Base-by-base conservation (phyloP, 352 stramenopile species). In the Elongisporangium undulatum region DNA sequence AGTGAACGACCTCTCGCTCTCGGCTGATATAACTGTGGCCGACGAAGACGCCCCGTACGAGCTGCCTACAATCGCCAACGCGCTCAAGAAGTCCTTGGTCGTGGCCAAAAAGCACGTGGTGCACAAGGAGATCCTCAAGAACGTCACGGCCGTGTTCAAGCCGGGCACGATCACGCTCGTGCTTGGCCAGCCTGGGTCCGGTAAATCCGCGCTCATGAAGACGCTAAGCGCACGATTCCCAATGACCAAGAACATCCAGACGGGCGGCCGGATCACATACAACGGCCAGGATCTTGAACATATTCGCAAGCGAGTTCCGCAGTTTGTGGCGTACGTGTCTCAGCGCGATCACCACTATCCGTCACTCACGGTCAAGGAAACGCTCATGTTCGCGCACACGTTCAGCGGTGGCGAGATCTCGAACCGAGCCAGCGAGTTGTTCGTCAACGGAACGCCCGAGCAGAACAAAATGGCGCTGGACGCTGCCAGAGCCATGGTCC, bases 291-390 rank as follows among this genome's bases (percentile, higher is more conserved):
- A 16, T 13, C 56, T 20, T 16, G 0, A 22, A 15, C 26, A 53
- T 26, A 20, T 61, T 15, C 56, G 45, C n/a, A 9, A 38, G n/a
- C 19, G 26, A 3, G 41, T 85, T 29, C 74, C 77, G 19, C 77
- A 83, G 55, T 66, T 81, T 41, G 55, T 68, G 20, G 48, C 74
- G 12, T 87, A 87, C 62, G 74, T 83, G 49, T 60, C 51, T 41
- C 75, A 88, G 55, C 62, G 49, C 0, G 75, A 85, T 54, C 70
- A 77, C 24, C 77, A 87, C 54, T 81, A 71, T 9, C 66, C 77
- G 16, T 56, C 51, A 16, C 39, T 77, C 29, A 97, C 90, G n/a
- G 90, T 97, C 2, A 72, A 86, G 55, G 92, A 72, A 53, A 72
- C 66, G 55, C 53, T 72, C n/a, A 26, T 60, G 59, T 73, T 67